Percentiles rank a stretch among this genome's conserved stretches.
Evolutionary conservation across 805 yeast genomes (phyloP).

Genomic region (Candida alai): DNA sequence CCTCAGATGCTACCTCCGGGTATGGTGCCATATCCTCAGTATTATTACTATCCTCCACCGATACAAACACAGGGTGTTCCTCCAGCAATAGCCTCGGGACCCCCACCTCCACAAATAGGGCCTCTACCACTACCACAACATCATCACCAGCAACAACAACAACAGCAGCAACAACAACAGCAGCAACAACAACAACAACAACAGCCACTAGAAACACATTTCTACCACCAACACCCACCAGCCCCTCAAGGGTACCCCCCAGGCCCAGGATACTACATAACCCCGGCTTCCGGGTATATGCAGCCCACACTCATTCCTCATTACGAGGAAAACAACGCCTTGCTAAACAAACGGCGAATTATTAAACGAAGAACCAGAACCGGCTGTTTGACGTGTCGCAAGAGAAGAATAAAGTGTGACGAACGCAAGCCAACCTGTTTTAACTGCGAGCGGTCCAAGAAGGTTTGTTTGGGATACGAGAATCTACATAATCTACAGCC

Average conservation of each 20-base stretch:
- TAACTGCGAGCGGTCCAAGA: slow-evolving; percentile 63
- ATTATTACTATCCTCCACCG: slow-evolving; percentile 4
- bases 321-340: slow-evolving; percentile 26
- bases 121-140: slow-evolving; percentile 5
- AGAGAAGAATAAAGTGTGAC: slow-evolving; percentile 71
- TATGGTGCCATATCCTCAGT: slow-evolving; percentile 4
- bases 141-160: slow-evolving; percentile 5
- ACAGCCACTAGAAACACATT: neutral
- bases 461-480: slow-evolving; percentile 67
- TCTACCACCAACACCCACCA: slow-evolving; percentile 2
- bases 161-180: slow-evolving; percentile 8
- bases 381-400: slow-evolving; percentile 72
- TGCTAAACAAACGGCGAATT: slow-evolving; percentile 36
- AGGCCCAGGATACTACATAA: slow-evolving; percentile 4
- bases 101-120: slow-evolving; percentile 1
- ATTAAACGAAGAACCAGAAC: slow-evolving; percentile 65
- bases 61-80: slow-evolving; percentile 1
- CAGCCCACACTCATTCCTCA: slow-evolving; percentile 4
- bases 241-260: slow-evolving; percentile 4
- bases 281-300: slow-evolving; percentile 3
- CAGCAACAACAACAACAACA: slow-evolving; percentile 2
- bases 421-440: slow-evolving; percentile 67
- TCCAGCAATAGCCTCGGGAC: slow-evolving; percentile 3
- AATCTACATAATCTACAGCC: slow-evolving; percentile 13
- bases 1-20: slow-evolving; percentile 4